phyloP scores from a whole-genome alignment of 2,329 filamentous ascomycete species.

The Hortaea sp. region DNA sequence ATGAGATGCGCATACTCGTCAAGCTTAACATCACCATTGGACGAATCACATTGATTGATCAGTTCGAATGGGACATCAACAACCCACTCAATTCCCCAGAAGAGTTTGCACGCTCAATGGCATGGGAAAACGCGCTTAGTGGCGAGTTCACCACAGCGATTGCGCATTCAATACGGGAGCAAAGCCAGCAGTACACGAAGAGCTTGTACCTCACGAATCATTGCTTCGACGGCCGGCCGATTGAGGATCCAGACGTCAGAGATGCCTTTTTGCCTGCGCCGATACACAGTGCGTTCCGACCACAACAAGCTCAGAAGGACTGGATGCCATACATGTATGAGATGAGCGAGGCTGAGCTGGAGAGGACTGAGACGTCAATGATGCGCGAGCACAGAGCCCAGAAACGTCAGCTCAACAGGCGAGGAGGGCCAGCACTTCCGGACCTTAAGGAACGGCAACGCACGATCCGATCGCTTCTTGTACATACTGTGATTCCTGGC shows the following conservation, averaged over 20 bases:
- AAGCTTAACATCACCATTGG: conserved; percentile 98
- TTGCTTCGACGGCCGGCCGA: conserved; percentile 83
- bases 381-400: conserved; percentile 88
- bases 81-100: conserved; percentile 89
- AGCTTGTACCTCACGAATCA: conserved; percentile 89
- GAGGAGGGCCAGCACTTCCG: conserved; percentile 85
- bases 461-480: conserved; percentile 83
- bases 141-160: conserved; percentile 97
- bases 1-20: conserved; percentile 93
- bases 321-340: conserved; percentile 91
- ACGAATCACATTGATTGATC: conserved; percentile 84
- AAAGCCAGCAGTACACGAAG: conserved; percentile 86
- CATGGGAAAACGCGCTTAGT: conserved; percentile 76
- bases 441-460: conserved; percentile 91
- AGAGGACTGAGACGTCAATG: conserved; percentile 84
- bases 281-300: conserved; percentile 71
- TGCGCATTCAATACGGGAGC: conserved; percentile 93
- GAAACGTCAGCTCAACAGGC: conserved; percentile 87
- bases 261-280: conserved; percentile 79
- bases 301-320: conserved; percentile 86
- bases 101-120: conserved; percentile 84
- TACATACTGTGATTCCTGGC: conserved; percentile 86
- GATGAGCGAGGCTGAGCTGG: conserved; percentile 78
- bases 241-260: conserved; percentile 85
- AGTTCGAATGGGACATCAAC: conserved; percentile 99